phyloP scores from a whole-genome alignment of 2,329 filamentous ascomycete species.

The Fusarium devonianum region DNA sequence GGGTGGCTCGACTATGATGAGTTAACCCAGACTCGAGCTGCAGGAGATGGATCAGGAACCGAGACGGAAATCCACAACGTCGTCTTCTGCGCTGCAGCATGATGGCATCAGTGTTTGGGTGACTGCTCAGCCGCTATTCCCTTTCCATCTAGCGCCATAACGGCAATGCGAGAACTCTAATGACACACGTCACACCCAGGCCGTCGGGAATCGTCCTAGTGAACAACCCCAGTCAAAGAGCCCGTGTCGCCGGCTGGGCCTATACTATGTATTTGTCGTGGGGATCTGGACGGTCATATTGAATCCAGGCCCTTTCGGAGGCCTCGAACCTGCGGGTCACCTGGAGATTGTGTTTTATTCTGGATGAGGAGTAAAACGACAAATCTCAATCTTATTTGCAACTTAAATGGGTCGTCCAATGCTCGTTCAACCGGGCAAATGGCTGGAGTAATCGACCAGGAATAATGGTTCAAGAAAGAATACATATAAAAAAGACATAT shows the following conservation, averaged over 20 bases:
- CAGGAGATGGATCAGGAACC: conserved; percentile 9
- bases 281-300: background rate
- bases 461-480: conserved; percentile 9
- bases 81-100: conserved; percentile 6
- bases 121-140: background rate
- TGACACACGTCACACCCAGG: conserved; percentile 2
- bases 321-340: background rate
- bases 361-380: too few relatives aligned
- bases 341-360: background rate
- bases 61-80: conserved; percentile 10
- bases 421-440: too few relatives aligned
- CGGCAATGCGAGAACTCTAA: conserved; percentile 8
- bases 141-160: conserved; percentile 14
- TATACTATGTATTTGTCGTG: background rate
- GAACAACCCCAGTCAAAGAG: background rate
- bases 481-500: too few relatives aligned
- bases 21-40: background rate
- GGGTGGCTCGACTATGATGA: conserved; percentile 5
- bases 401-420: too few relatives aligned
- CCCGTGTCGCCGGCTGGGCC: background rate
- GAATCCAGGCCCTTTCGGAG: conserved; percentile 5
- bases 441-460: too few relatives aligned
- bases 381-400: too few relatives aligned
- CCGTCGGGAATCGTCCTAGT: background rate
- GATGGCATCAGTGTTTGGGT: conserved; percentile 8